Conservation (phyloP, 768 basidiomycete species). For the Mycena filopes region DNA sequence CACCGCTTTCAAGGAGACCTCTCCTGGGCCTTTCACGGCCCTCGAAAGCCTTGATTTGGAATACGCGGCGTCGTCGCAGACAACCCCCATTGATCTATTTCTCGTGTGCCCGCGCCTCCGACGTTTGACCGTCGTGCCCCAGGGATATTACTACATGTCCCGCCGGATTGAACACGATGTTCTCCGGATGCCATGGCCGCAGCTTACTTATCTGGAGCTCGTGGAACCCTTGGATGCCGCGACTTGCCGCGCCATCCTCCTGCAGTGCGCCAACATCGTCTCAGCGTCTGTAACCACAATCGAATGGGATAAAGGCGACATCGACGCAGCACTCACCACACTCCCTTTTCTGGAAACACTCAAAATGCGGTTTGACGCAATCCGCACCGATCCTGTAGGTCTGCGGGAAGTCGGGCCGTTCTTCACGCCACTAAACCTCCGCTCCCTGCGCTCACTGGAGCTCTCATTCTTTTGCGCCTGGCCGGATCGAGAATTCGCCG, state of each 20-base stretch:
- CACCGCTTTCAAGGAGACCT: neutral
- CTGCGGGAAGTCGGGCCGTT: neutral
- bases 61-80: neutral
- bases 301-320: neutral
- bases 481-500: slow-evolving; percentile 4
- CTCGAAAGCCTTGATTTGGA: neutral
- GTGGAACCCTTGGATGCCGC: neutral
- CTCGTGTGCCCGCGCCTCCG: neutral
- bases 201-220: slow-evolving; percentile 7
- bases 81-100: neutral
- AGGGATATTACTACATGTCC: neutral
- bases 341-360: neutral
- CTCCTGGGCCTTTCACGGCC: neutral
- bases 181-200: slow-evolving; percentile 12
- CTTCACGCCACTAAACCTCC: slow-evolving; percentile 7
- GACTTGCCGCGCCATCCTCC: neutral
- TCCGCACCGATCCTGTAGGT: neutral
- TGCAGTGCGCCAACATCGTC: slow-evolving; percentile 11
- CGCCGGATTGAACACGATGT: neutral
- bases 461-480: slow-evolving; percentile 1
- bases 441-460: neutral
- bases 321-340: neutral
- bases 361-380: neutral
- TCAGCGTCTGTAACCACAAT: neutral
- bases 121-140: neutral